Conservation (phyloP, 192 early-diverging fungal species). For the Endogone sp. region DNA sequence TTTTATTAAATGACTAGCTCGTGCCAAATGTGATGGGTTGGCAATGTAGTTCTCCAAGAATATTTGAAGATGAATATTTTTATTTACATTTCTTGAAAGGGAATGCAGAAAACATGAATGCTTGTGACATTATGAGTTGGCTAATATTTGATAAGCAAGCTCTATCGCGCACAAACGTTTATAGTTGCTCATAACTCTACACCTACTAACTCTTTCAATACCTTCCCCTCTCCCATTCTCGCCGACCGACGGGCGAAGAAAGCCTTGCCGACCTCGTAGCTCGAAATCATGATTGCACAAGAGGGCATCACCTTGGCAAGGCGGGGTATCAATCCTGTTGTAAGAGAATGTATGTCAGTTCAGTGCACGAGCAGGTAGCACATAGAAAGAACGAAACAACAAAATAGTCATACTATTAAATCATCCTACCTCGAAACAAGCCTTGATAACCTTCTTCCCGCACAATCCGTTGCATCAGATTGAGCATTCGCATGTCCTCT, state of each 20-base stretch:
- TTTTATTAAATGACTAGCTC: too few species aligned
- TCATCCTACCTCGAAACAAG: slow-evolving; percentile 45
- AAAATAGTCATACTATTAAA: background rate
- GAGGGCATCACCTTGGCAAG: slow-evolving; percentile 85
- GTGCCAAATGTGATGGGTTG: too few species aligned
- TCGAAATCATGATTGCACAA: slow-evolving; percentile 95
- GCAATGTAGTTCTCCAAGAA: too few species aligned
- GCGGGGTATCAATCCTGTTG: slow-evolving; percentile 62
- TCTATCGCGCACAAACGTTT: background rate
- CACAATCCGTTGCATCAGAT: slow-evolving; percentile 18
- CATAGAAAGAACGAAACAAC: background rate
- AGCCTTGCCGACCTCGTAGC: slow-evolving; percentile 70
- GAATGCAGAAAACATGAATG: too few species aligned
- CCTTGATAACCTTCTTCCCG: slow-evolving; percentile 47
- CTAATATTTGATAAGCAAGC: too few species aligned
- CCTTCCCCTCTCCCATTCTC: background rate
- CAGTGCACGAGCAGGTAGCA: background rate
- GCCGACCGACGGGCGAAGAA: slow-evolving; percentile 18
- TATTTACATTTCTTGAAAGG: too few species aligned
- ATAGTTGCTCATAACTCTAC: background rate
- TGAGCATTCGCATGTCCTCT: background rate
- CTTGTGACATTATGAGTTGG: too few species aligned
- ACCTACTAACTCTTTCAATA: background rate
- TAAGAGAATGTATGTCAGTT: background rate
- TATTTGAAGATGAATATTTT: too few species aligned